Evolutionary conservation across 257 asterid genomes (phyloP).

Genomic region (Nicotiana noctiflora): DNA sequence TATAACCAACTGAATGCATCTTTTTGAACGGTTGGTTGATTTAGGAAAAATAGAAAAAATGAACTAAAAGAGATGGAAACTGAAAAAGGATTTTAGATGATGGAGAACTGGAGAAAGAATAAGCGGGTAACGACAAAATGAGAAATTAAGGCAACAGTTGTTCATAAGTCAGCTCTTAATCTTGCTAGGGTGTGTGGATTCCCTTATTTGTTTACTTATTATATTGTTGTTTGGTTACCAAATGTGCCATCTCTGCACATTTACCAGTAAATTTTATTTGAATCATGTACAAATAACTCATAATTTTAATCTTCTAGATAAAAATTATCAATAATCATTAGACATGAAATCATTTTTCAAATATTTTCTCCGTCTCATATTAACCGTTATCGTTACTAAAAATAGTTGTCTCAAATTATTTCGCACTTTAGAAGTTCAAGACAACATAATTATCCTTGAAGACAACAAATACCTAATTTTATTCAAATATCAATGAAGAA

Average conservation of each 20-base stretch:
- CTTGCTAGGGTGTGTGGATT: background rate
- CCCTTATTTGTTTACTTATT: background rate
- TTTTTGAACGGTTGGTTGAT: background rate
- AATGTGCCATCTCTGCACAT: background rate
- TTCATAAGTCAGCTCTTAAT: background rate
- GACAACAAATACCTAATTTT: too few relatives aligned
- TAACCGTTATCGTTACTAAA: too few relatives aligned
- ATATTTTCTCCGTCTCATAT: too few relatives aligned
- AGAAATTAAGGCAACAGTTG: background rate
- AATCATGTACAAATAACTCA: too few relatives aligned
- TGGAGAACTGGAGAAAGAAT: background rate
- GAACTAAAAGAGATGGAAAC: background rate
- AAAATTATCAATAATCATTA: too few relatives aligned
- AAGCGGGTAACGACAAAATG: background rate
- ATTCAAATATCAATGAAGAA: too few relatives aligned
- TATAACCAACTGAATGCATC: constrained; percentile 1
- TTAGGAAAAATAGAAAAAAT: background rate
- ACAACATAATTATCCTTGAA: too few relatives aligned
- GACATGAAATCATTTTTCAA: too few relatives aligned
- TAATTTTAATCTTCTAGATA: too few relatives aligned
- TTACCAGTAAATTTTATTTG: background rate
- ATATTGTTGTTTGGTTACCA: background rate
- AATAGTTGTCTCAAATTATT: too few relatives aligned
- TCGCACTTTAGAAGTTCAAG: too few relatives aligned
- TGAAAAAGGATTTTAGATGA: background rate